phyloP scores from a whole-genome alignment of 2,329 filamentous ascomycete genomes.

The Fonsecaea nubica region DNA sequence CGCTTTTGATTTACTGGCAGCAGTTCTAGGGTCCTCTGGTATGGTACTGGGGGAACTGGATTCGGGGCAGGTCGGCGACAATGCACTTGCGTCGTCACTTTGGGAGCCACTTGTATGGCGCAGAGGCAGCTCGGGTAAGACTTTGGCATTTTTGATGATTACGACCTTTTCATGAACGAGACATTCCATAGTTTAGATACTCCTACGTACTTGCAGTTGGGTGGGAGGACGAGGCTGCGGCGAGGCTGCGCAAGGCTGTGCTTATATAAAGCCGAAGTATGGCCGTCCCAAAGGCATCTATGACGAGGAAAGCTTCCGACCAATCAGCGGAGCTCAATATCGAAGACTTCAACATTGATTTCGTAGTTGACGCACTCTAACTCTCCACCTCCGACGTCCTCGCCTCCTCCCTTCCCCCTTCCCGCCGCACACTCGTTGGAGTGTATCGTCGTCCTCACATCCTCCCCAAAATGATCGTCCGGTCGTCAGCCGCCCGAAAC shows the following conservation, averaged over 20 bases:
- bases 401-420: not conserved
- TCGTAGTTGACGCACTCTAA: not conserved
- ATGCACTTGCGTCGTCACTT: not conserved
- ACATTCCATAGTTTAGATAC: not conserved
- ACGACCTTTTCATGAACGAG: not conserved
- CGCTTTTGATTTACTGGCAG: conserved; percentile 31
- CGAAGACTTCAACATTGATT: conserved; percentile 27
- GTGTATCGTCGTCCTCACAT: conserved; percentile 8
- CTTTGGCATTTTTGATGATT: not conserved
- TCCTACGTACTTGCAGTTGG: not conserved
- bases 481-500: conserved; percentile 42
- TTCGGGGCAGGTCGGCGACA: not conserved
- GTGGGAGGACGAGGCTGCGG: too few relatives aligned
- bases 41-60: not conserved
- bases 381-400: conserved; percentile 3
- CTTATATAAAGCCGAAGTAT: conserved; percentile 7
- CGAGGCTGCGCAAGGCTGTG: not conserved
- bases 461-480: conserved; percentile 37
- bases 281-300: not conserved
- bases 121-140: not conserved
- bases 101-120: not conserved
- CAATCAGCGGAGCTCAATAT: conserved; percentile 30
- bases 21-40: conserved; percentile 13
- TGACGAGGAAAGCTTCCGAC: conserved; percentile 11
- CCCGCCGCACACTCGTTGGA: conserved; percentile 12